Base-by-base conservation (phyloP, 495 filamentous ascomycete genomes). In the Neurospora sp. region DNA sequence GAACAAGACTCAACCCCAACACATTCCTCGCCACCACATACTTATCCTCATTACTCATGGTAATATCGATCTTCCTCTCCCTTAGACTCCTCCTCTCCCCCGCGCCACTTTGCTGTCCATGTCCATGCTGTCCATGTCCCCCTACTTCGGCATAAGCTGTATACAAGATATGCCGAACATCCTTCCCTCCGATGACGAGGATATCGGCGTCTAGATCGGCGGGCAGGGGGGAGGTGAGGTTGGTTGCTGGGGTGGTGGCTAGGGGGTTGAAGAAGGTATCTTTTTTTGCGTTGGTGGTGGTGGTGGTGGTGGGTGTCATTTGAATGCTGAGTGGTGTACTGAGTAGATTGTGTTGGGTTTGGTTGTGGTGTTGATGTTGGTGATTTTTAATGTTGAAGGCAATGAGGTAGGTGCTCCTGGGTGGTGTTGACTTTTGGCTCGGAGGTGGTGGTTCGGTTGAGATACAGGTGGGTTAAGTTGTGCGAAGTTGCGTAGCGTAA, bases 111-210 rank as follows among this genome's bases (percentile, higher is more conserved):
- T 68, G 8, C 8, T 9, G 40, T 14, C 18, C 27, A 39, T 5
- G 31, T 35, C 31, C 31, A 35, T 35, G 31, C 4, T 35, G 53
- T 4, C 61, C 71, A 73, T 70, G n/a, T 78, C 78, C 69, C 6
- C 74, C 74, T 41, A 71, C 45, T 27, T 83, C 78, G 20, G 71
- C 71, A 71, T 82, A 83, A 16, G 78, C 71, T 0, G 87, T 88
- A 72, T 83, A 89, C 4, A 89, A 76, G 41, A 88, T 77, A 72
- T 84, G 83, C 12, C 87, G 81, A 7, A 81, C 82, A 78, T 89
- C 87, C 0, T 85, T 85, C 72, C 86, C 86, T 10, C 84, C 86
- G 8, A 90, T 81, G 3, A 85, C 76, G 1, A 90, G 80, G n/a
- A 89, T 74, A 35, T 82, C 75, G 31, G 83, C 85, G 42, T 82